Conservation (phyloP, 78 protist species). For the Dictyostelium brefeldianum region DNA sequence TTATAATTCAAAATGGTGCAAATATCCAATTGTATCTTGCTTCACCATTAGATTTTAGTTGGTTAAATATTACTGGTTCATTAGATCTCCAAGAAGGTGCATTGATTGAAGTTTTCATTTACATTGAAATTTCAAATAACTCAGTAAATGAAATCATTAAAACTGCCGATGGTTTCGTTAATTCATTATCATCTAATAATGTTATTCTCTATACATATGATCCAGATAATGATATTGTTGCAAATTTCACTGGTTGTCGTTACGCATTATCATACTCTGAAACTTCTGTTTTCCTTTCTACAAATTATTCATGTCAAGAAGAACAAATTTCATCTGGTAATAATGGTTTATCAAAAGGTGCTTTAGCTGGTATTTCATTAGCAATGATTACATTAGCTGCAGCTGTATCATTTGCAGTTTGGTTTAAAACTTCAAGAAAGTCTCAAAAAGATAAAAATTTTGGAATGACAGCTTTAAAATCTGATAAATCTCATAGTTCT, state of each 20-base stretch:
- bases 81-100: neutral
- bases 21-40: neutral
- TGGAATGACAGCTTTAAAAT: no score
- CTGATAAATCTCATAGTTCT: no score
- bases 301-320: neutral
- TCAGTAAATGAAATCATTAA: neutral
- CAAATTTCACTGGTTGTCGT: neutral
- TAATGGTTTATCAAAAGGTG: neutral
- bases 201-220: neutral
- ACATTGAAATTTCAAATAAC: neutral
- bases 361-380: slow-evolving; percentile 14
- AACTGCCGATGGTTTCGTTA: neutral
- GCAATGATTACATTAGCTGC: neutral
- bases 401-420: neutral
- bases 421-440: neutral
- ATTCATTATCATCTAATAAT: neutral
- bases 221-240: neutral
- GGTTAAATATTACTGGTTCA: slow-evolving; percentile 14
- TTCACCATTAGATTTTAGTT: slow-evolving; percentile 12
- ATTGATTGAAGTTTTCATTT: neutral
- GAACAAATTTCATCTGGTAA: neutral
- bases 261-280: neutral
- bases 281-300: neutral
- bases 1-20: neutral
- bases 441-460: no score